phyloP scores from a whole-genome alignment of 2,329 filamentous ascomycete genomes.

The Alternaria viburni region DNA sequence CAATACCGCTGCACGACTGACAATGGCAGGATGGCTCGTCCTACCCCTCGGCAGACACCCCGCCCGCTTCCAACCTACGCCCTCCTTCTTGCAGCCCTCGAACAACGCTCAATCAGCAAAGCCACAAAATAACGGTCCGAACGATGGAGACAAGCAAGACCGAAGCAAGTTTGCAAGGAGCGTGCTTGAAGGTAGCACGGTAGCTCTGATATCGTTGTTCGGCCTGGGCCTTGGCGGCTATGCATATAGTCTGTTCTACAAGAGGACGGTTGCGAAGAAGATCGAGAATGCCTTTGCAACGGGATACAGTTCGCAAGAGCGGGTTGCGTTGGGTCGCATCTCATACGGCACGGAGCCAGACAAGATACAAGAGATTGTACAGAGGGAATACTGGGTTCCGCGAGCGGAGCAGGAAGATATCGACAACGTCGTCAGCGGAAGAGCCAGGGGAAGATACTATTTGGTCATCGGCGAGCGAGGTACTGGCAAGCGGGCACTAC shows the following conservation, averaged over 20 bases:
- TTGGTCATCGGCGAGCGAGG: conserved; percentile 94
- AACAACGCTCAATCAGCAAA: background rate
- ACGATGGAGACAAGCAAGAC: conserved; percentile 19
- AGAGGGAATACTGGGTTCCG: conserved; percentile 74
- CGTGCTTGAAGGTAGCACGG: conserved; percentile 44
- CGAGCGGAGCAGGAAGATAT: conserved; percentile 80
- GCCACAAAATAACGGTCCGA: background rate
- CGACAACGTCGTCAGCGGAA: conserved; percentile 80
- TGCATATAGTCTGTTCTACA: conserved; percentile 44
- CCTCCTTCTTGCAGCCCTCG: conserved; percentile 18
- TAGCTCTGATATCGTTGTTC: conserved; percentile 43
- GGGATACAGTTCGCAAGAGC: conserved; percentile 45
- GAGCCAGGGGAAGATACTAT: conserved; percentile 80
- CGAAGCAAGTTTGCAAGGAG: conserved; percentile 39
- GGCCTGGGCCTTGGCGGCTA: conserved; percentile 44
- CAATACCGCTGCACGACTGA: conserved; percentile 15
- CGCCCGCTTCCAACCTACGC: conserved; percentile 17
- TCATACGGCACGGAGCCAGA: conserved; percentile 37
- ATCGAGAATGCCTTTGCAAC: conserved; percentile 44
- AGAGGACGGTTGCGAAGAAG: conserved; percentile 36
- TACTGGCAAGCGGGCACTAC: conserved; percentile 93
- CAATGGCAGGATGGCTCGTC: conserved; percentile 34
- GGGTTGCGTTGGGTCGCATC: conserved; percentile 38
- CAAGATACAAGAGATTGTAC: conserved; percentile 40
- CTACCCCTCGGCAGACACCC: conserved; percentile 34